Base-by-base conservation (phyloP, 495 filamentous ascomycete species). In the Aspergillus kassunensis region DNA sequence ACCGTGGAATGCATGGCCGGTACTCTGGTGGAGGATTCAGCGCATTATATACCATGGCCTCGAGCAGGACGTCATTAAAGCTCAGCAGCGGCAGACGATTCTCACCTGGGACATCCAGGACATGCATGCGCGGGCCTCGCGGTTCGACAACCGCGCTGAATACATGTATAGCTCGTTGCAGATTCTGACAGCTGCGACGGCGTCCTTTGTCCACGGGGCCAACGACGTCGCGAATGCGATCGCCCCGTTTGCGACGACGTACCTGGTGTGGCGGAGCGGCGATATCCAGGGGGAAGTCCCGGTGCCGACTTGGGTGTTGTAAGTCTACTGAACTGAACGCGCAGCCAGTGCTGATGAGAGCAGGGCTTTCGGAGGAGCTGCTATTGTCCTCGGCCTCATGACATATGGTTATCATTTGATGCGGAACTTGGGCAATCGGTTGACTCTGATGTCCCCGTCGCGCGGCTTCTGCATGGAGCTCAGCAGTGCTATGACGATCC, bases 141-240 rank as follows among this genome's bases (percentile, higher is more conserved):
- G 49, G 3, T 51, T 43, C 49, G 49, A 51, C 29, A 51, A 51
- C 16, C 25, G 49, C 2, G 39, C 37, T 15, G 49, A 51, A 11
- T 51, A 51, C 20, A 51, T 51, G 49, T 51, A 51, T 33, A 51
- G 49, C 18, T 31, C 49, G 19, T 23, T 51, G 16, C 49, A 51
- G 39, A 51, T 51, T 6, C 13, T 51, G 18, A 51, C 49, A 19
- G 49, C 49, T 3, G 49, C 49, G 6, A 43, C 49, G 29, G 49
- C 49, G 8, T 43, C 37, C 11, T 51, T 51, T 31, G 49, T 51
- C 11, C 49, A 51, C 19, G 49, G 49, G 5, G 49, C 49, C 12
- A 51, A 51, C 29, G 49, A 51, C 15, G 49, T 51, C 5, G 27
- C 37, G 9, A 51, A 51, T 18, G 49, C 49, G 18, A 34, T 51